These are phyloP conservation scores for Vicia faba DNA, from an alignment of 306 rosid genomes.

Conservation along the genomic window DNA sequence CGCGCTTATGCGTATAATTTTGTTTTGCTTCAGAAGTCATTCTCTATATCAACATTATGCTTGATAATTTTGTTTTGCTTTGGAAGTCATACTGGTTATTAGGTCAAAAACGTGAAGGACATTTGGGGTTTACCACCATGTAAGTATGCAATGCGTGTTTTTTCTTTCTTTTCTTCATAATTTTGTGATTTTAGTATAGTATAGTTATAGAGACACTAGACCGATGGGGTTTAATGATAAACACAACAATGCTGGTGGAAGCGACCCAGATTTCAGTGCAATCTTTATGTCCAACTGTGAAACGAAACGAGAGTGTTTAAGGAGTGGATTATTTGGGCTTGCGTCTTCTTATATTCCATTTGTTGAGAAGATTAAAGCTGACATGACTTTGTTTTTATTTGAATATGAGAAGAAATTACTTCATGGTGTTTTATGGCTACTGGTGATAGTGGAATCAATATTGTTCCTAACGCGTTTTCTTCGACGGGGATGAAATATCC, in stretches of 20 bases:
- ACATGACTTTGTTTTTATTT: conserved; percentile 62
- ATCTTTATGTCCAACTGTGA: conserved; percentile 46
- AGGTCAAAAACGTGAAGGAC: conserved; percentile 23
- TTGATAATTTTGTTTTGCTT: too few species aligned
- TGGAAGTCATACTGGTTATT: conserved; percentile 25
- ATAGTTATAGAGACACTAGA: background rate
- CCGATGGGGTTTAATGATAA: conserved; percentile 43
- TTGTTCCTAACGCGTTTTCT: conserved; percentile 49
- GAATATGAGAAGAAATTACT: conserved; percentile 58
- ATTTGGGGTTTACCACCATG: background rate
- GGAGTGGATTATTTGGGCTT: conserved; percentile 39
- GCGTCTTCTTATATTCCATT: conserved; percentile 41
- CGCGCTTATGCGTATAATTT: too few species aligned
- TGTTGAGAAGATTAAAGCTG: conserved; percentile 54
- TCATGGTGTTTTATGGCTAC: conserved; percentile 60
- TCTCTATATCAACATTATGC: too few species aligned
- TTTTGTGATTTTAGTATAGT: conserved; percentile 36
- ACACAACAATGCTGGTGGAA: conserved; percentile 42
- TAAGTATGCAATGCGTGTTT: conserved; percentile 33
- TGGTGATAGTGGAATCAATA: conserved; percentile 52
- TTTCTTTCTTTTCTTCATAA: conserved; percentile 17
- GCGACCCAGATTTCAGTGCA: conserved; percentile 49
- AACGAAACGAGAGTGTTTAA: conserved; percentile 44
- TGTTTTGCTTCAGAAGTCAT: too few species aligned
- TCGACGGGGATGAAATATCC: conserved; percentile 48